Percentiles rank a stretch among this genome's conserved stretches.
Conservation (phyloP, 441 rosid species). For the Corymbia calophylla region DNA sequence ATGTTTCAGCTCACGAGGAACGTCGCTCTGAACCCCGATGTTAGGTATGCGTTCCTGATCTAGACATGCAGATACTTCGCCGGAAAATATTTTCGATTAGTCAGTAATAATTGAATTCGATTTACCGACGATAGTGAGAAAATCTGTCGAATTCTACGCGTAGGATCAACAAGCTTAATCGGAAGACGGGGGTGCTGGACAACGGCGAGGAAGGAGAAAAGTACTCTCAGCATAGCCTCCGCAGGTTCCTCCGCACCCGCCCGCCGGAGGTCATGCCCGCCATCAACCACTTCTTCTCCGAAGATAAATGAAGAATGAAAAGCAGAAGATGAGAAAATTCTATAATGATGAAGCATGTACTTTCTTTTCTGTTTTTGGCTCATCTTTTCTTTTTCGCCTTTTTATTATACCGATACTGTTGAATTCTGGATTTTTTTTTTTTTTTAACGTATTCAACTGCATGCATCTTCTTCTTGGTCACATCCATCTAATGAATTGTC, state of each 20-base stretch:
- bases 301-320: constrained; percentile 12
- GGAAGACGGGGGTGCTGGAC: constrained; percentile 32
- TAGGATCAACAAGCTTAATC: constrained; percentile 30
- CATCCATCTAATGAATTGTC: neutral
- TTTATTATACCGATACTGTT: neutral
- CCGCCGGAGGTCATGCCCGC: constrained; percentile 54
- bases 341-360: neutral
- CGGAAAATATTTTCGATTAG: neutral
- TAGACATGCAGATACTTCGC: neutral
- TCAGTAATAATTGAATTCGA: neutral
- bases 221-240: constrained; percentile 42
- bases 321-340: neutral
- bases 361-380: neutral
- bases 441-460: neutral
- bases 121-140: neutral
- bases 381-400: neutral
- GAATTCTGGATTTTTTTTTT: neutral
- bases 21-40: constrained; percentile 40
- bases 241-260: constrained; percentile 47
- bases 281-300: constrained; percentile 47
- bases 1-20: constrained; percentile 49
- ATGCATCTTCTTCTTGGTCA: neutral
- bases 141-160: neutral
- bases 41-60: constrained; percentile 19
- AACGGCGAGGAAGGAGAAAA: constrained; percentile 49